phyloP scores from a whole-genome alignment of 2,329 filamentous ascomycete genomes.

The Grosmannia penicillata region DNA sequence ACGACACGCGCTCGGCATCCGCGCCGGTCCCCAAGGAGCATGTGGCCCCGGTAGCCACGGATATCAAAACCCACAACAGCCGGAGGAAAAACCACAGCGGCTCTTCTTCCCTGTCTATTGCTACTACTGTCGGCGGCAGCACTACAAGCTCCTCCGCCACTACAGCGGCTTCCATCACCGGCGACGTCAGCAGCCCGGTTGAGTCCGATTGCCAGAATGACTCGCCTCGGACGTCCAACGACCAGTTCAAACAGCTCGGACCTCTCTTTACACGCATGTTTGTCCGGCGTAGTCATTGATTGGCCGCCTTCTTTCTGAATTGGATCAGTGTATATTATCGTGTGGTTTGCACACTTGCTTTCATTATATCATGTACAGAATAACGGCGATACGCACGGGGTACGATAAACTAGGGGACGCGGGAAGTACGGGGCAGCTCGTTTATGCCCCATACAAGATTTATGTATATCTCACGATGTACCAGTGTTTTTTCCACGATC shows the following conservation, averaged over 20 bases:
- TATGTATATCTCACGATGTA: too few species aligned
- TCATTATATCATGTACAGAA: neutral
- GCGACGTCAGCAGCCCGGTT: neutral
- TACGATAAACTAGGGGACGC: too few species aligned
- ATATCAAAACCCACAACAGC: neutral
- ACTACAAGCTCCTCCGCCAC: neutral
- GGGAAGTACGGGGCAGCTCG: too few species aligned
- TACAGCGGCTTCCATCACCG: neutral
- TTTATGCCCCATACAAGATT: too few species aligned
- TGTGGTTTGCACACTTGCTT: too few species aligned
- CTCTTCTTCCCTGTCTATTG: constrained; percentile 5
- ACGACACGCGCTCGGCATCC: neutral
- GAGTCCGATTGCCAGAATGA: neutral
- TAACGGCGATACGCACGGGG: neutral
- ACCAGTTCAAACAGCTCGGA: constrained; percentile 5
- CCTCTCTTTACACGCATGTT: constrained; percentile 10
- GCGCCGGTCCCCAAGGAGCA: neutral
- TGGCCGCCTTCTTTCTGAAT: neutral
- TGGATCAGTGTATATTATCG: neutral
- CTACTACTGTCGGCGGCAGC: constrained; percentile 2
- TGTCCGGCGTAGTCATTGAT: constrained; percentile 10
- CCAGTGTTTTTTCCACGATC: too few species aligned
- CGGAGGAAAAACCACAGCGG: constrained; percentile 7
- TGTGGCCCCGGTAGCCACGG: neutral
- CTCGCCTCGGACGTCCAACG: constrained; percentile 2